Base-by-base conservation (phyloP, 345 rosid genomes). In the Noccaea bulbosa region DNA sequence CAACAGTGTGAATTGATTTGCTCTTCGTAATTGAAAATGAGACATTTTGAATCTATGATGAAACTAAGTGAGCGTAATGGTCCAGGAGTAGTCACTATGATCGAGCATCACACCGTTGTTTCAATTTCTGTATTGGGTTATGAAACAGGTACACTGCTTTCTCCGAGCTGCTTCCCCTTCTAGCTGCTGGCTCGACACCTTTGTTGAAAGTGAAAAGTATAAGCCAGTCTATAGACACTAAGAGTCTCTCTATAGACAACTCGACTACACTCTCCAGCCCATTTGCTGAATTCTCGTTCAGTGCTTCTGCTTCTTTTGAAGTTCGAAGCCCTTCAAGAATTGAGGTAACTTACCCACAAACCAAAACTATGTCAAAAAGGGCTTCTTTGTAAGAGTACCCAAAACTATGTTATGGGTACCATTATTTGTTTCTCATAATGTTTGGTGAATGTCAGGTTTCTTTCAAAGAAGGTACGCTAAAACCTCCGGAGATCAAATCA, bases 151-250 rank as follows among this genome's bases (percentile, higher is more conserved):
- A 93, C 72, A 93, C 97, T 34, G 94, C 97, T 30, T 89, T 80
- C 78, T 93, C 98, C 2, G 97, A 93, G 90, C 70, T 93, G 74
- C 74, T 93, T 82, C 97, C 98, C 5, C 89, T 93, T 27, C 79
- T 93, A 62, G 97, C 97, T n/a, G 83, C 67, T 4, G 88, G 95
- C 37, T 49, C 87, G 14, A 80, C 81, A 47, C 97, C 98, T 2
- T 79, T 93, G 17, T 43, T 93, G 71, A 93, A 93, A 81, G 83
- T 91, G 52, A 81, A 89, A 67, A 85, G 70, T 55, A 93, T 93
- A 65, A 69, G 65, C 53, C 98, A 91, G 78, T 57, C 80, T 16
- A 84, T 93, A 40, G 86, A 91, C 69, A 52, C 87, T 12, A 66
- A 75, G 75, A 86, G 45, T 62, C 84, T 80, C 44, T 53, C 80